Evolutionary conservation across 495 filamentous ascomycete genomes (phyloP).

Genomic region (Penicillium pancosmium): DNA sequence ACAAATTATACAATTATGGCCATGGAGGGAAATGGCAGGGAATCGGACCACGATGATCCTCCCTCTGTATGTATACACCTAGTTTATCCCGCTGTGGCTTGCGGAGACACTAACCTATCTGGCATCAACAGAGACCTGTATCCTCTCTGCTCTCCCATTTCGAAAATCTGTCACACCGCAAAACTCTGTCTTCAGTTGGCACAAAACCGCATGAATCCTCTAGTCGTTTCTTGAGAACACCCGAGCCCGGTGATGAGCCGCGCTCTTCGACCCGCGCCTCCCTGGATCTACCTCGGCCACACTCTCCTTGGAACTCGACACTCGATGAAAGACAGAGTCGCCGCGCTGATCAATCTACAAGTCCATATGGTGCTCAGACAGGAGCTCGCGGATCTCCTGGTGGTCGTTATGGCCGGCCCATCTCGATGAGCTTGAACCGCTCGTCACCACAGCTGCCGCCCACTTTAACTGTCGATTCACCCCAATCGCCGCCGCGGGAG

Average conservation of each 20-base stretch:
- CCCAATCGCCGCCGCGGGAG: constrained; percentile 67
- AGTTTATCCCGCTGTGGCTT: constrained; percentile 13
- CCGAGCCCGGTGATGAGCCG: constrained; percentile 45
- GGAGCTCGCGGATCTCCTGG: constrained; percentile 38
- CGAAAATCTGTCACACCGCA: constrained; percentile 74
- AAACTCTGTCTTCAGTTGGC: constrained; percentile 31
- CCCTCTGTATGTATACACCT: constrained; percentile 47
- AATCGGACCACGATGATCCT: constrained; percentile 46
- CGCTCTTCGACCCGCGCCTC: constrained; percentile 53
- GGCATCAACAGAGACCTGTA: constrained; percentile 63
- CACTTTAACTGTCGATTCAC: constrained; percentile 72
- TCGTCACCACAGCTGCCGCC: constrained; percentile 67
- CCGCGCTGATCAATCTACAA: constrained; percentile 25
- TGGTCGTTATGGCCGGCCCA: constrained; percentile 40
- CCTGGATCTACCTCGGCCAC: constrained; percentile 53
- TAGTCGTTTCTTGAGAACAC: constrained; percentile 38
- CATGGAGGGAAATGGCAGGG: constrained; percentile 44
- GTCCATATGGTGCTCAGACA: constrained; percentile 13
- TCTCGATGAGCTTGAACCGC: constrained; percentile 54
- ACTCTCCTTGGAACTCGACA: constrained; percentile 42
- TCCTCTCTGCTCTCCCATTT: constrained; percentile 93
- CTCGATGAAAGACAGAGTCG: constrained; percentile 35
- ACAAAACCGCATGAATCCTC: constrained; percentile 39
- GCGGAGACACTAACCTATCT: constrained; percentile 21
- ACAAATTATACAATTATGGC: constrained; percentile 28